Evolutionary conservation across 257 asterid species (phyloP), one percentile per base, ranked within the genome.

Genomic region (Vinca minor): DNA sequence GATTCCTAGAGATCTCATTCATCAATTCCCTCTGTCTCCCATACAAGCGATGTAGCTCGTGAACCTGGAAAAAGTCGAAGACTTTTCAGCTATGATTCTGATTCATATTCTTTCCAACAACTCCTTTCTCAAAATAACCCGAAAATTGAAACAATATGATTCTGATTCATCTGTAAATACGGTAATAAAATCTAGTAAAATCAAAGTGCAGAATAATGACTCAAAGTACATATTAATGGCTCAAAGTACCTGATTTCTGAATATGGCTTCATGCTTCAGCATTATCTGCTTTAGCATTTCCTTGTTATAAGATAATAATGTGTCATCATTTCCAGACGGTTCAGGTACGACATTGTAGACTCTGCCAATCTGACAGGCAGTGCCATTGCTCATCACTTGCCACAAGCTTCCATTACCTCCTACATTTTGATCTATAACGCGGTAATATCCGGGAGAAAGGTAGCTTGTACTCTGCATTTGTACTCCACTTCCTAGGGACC

Each of bases 161-260:
- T n/a, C n/a, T n/a, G n/a, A n/a, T n/a, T n/a, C n/a, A n/a, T n/a
- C n/a, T n/a, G n/a, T n/a, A n/a, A n/a, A n/a, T n/a, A n/a, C n/a
- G n/a, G n/a, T n/a, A n/a, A n/a, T n/a, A n/a, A n/a, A n/a, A n/a
- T n/a, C n/a, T n/a, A n/a, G n/a, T n/a, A 34, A 7, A 31, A 42
- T 20, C 20, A 8, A 69, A 45, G n/a, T n/a, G n/a, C n/a, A 7
- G 21, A 48, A 15, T 28, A 21, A 34, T n/a, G n/a, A n/a, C n/a
- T n/a, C n/a, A n/a, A n/a, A n/a, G n/a, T n/a, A n/a, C n/a, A n/a
- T n/a, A n/a, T n/a, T n/a, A 69, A 56, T 54, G 20, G 21, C 34
- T n/a, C n/a, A n/a, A n/a, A n/a, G n/a, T 80, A 89, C 96, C 94
- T 89, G 96, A 78, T 63, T 59, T 74, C 81, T 83, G 82, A 89